These are phyloP conservation scores for Paramecium bursaria DNA, from an alignment of 73 alveolate species.

Conservation along the genomic window DNA sequence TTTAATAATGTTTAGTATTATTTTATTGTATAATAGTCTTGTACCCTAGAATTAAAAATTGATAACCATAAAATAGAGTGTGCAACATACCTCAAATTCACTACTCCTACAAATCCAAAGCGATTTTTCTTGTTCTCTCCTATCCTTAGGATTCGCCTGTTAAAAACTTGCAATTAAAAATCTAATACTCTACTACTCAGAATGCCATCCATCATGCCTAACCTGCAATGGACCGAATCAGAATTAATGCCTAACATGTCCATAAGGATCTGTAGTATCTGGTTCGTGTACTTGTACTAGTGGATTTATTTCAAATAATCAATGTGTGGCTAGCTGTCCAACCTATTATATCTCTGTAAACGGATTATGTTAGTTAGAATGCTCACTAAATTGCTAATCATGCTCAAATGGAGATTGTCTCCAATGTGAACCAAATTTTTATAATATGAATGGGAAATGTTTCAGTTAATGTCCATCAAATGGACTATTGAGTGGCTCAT, in stretches of 20 bases:
- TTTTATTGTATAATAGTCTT: too few species aligned
- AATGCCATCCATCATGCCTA: slow-evolving; percentile 21
- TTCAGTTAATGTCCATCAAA: not conserved
- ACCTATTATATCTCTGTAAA: not conserved
- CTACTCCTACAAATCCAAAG: too few species aligned
- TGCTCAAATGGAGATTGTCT: not conserved
- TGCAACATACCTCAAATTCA: too few species aligned
- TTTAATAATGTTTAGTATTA: too few species aligned
- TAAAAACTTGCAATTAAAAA: too few species aligned
- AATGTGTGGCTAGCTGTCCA: not conserved
- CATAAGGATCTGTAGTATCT: not conserved
- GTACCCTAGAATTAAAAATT: too few species aligned
- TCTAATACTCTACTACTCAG: too few species aligned
- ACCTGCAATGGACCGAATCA: slow-evolving; percentile 5
- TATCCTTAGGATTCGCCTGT: too few species aligned
- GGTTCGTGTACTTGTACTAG: not conserved
- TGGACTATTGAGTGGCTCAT: not conserved
- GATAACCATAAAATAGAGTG: too few species aligned
- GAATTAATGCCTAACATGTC: slow-evolving; percentile 18
- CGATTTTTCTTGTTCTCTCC: too few species aligned
- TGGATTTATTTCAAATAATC: not conserved
- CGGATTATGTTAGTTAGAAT: not conserved
- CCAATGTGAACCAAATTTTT: not conserved
- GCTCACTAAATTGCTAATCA: not conserved
- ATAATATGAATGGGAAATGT: not conserved